Conservation (phyloP, 2,329 filamentous ascomycete species). For the Colletotrichum simmondsii region DNA sequence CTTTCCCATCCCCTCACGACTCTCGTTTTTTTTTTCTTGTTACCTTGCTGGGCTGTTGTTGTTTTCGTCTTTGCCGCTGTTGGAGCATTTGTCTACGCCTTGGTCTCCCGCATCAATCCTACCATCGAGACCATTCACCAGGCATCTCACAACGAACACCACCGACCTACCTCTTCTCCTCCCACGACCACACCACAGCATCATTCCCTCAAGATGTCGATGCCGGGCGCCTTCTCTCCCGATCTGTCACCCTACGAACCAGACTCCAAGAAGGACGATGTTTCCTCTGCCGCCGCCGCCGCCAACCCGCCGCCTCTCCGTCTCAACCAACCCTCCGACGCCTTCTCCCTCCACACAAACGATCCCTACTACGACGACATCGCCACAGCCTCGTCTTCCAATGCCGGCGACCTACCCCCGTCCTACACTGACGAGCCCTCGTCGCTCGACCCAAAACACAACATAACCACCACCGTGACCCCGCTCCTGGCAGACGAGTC, state of each 20-base stretch:
- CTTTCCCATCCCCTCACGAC: constrained; percentile 2
- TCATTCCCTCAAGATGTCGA: constrained; percentile 30
- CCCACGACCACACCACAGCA: neutral
- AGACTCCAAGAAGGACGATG: constrained; percentile 17
- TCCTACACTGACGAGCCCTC: constrained; percentile 54
- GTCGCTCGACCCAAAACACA: neutral
- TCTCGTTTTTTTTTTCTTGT: constrained; percentile 9
- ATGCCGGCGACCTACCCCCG: constrained; percentile 55
- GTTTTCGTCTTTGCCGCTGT: neutral
- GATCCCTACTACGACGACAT: constrained; percentile 50
- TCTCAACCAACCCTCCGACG: constrained; percentile 40
- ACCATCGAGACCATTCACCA: neutral
- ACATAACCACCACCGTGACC: constrained; percentile 19
- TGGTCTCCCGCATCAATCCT: neutral
- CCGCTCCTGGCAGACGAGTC: constrained; percentile 38
- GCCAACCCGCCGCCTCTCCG: constrained; percentile 24
- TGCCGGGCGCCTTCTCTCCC: constrained; percentile 36
- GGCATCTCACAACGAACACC: neutral
- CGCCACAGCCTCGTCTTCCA: constrained; percentile 44
- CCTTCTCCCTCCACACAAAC: constrained; percentile 41
- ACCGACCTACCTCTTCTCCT: neutral
- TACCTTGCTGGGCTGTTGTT: neutral
- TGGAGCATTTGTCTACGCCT: neutral
- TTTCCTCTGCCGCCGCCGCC: neutral
- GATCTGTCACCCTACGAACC: constrained; percentile 25